phyloP scores from a whole-genome alignment of 306 rosid species.

The Rosa rugosa region DNA sequence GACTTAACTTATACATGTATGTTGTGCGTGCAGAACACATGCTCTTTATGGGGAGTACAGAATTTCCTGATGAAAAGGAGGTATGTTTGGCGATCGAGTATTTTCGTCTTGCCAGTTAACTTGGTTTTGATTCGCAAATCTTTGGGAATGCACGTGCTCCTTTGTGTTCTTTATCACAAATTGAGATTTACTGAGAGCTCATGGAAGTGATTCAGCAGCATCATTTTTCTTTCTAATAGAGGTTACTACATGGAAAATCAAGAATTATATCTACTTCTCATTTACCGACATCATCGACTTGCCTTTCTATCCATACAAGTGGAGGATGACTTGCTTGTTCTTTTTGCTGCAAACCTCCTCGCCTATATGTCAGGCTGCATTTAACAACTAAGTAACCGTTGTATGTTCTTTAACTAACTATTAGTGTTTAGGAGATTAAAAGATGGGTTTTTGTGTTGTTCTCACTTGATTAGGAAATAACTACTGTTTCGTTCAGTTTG shows the following conservation, averaged over 20 bases:
- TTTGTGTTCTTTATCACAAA: not conserved
- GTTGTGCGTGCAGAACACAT: constrained; percentile 83
- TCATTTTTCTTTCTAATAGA: not conserved
- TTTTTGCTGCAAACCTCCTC: not conserved
- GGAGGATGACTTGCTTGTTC: not conserved
- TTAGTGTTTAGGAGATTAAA: not conserved
- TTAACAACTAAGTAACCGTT: not conserved
- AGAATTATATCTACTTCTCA: not conserved
- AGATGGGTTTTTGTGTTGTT: not conserved
- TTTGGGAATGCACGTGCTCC: not conserved
- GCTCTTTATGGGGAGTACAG: constrained; percentile 99
- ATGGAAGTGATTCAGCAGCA: not conserved
- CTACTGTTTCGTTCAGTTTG: not conserved
- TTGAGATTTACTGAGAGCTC: not conserved
- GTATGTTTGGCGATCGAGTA: constrained; percentile 45
- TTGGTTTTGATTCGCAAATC: not conserved
- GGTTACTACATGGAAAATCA: not conserved
- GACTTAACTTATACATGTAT: constrained; percentile 4
- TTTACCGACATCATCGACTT: not conserved
- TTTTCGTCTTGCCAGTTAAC: not conserved
- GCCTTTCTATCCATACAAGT: not conserved
- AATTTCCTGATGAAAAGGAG: constrained; percentile 96
- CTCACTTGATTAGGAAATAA: not conserved
- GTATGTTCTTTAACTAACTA: not conserved
- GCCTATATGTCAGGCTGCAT: not conserved